Base-by-base conservation (phyloP, 83 land plant genomes). In the Picea engelmannii region DNA sequence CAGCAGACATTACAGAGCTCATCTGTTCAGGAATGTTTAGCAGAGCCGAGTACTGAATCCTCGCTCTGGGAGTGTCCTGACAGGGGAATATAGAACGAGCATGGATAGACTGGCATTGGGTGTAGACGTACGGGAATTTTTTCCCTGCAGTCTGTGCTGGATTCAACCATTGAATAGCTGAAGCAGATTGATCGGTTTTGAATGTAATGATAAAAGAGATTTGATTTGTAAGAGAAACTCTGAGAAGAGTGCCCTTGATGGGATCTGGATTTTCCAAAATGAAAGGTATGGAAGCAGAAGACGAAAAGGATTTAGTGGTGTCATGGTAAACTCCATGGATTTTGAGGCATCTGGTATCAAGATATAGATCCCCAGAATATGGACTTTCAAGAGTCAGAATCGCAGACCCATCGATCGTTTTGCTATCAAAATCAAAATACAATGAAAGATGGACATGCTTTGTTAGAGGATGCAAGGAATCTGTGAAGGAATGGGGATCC, bases 151-250 rank as follows among this genome's bases (percentile, higher is more conserved):
- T 93, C 83, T 96, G 98, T 6, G 91, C 67, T 17, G 96, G 96
- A 20, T 92, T 83, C 68, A 96, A 88, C 96, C 96, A 96, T 52
- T 96, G 96, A 59, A 96, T 88, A n/a, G 98, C 98, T n/a, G 96
- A 91, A 25, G 94, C 87, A 23, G 76, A 47, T 12, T 90, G 90
- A 52, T 86, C 64, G 17, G 98, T 94, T 47, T 82, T 67, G 87
- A 81, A 96, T 74, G 65, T 5, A 64, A 96, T 66, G 49, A 80
- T 71, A 73, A 93, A 44, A 55, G 82, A 62, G 59, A 86, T 44
- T 44, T 86, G 86, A 38, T 42, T 59, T 40, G 88, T 63, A 83
- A 96, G 87, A 1, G 82, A 21, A 65, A 96, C 73, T 25, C 80
- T 52, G 74, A 93, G 84, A 59, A 65, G 76, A 18, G 66, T 71